Percentiles rank a stretch among this genome's conserved stretches.
Conservation (phyloP, 805 yeast species). For the Schizosaccharomyces osmophilus region DNA sequence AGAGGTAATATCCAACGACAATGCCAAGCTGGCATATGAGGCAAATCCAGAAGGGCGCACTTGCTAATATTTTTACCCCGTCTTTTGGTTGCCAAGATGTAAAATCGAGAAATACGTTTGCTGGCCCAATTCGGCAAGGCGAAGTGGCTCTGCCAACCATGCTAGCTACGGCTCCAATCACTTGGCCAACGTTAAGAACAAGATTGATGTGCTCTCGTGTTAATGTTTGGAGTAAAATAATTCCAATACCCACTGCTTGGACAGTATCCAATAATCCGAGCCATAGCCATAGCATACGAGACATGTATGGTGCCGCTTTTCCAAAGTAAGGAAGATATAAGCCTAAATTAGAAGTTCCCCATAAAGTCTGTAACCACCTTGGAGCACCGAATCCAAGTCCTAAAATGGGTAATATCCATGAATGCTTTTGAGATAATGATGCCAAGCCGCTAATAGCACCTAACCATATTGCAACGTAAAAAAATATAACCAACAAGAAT, state of each 20-base stretch:
- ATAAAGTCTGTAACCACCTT: neutral
- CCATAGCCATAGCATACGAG: neutral
- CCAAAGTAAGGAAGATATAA: neutral
- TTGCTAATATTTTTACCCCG: neutral
- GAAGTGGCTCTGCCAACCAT: neutral
- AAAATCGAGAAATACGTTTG: neutral
- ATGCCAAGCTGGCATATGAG: neutral
- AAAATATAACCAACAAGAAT: neutral
- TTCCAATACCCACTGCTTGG: conserved; percentile 1
- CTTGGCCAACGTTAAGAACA: neutral
- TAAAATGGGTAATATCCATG: conserved; percentile 1
- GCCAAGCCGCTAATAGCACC: neutral
- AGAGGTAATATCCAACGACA: neutral
- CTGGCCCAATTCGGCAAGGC: conserved; percentile 1
- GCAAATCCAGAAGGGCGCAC: conserved; percentile 1
- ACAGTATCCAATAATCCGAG: neutral
- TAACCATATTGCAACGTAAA: neutral
- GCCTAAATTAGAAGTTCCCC: conserved; percentile 2
- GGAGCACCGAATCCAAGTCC: conserved; percentile 1
- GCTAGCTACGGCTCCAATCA: conserved; percentile 1
- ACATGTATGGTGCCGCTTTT: neutral
- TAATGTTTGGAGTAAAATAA: conserved; percentile 1
- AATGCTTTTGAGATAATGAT: neutral
- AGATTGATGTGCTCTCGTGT: neutral
- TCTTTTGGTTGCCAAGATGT: neutral